These are phyloP conservation scores for Wickerhamomyces canadensis DNA, from an alignment of 805 yeast genomes.

Conservation along the genomic window DNA sequence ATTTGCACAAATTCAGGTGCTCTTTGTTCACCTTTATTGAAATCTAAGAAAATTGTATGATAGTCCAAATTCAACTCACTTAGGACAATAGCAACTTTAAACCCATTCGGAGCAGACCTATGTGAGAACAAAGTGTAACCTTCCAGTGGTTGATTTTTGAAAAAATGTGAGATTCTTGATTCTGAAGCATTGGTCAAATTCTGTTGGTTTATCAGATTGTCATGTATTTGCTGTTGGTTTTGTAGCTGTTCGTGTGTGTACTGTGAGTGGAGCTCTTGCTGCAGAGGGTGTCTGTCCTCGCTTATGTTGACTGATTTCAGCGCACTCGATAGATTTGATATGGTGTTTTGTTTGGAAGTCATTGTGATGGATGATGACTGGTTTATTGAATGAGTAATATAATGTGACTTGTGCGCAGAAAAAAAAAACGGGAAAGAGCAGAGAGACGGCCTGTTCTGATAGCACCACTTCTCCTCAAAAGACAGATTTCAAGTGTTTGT, in stretches of 20 bases:
- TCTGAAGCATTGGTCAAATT: slow-evolving; percentile 38
- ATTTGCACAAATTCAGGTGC: slow-evolving; percentile 92
- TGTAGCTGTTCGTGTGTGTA: slow-evolving; percentile 18
- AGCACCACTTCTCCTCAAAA: too few relatives aligned
- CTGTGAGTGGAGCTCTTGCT: slow-evolving; percentile 16
- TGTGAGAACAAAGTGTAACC: slow-evolving; percentile 81
- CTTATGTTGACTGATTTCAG: slow-evolving; percentile 28
- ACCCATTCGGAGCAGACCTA: slow-evolving; percentile 94
- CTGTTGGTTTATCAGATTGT: slow-evolving; percentile 24
- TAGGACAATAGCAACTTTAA: slow-evolving; percentile 87
- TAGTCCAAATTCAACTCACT: slow-evolving; percentile 77
- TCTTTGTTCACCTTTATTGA: slow-evolving; percentile 84
- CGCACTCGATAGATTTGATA: slow-evolving; percentile 37
- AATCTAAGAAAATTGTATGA: slow-evolving; percentile 79
- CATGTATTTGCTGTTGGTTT: slow-evolving; percentile 15
- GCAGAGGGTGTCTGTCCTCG: slow-evolving; percentile 14
- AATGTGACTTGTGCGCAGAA: too few relatives aligned
- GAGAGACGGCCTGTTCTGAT: too few relatives aligned
- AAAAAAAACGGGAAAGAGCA: too few relatives aligned
- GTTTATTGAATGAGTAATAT: too few relatives aligned
- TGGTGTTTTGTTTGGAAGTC: slow-evolving; percentile 19
- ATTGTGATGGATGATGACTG: too few relatives aligned
- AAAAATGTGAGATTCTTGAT: slow-evolving; percentile 63
- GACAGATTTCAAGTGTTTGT: too few relatives aligned
- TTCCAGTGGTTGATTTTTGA: slow-evolving; percentile 68